Evolutionary conservation across 2,329 filamentous ascomycete species (phyloP), one percentile per base, ranked within the genome.

Genomic region (Aspergillus fijiensis): DNA sequence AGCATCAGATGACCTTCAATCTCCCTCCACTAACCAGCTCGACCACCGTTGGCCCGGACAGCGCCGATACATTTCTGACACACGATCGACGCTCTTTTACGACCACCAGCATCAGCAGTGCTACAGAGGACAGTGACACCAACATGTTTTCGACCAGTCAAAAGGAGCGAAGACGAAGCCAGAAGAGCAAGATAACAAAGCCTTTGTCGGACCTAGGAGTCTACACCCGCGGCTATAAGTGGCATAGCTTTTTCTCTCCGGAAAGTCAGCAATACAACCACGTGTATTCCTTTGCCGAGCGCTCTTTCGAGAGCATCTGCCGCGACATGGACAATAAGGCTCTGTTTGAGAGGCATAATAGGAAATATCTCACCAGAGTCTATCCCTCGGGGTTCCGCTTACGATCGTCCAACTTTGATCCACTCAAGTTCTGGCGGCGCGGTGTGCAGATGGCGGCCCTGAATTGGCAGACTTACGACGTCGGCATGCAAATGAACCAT

Each of bases 391-490:
- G 86, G 42, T 88, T 87, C 67, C 89, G 95, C 29, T 82, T 98
- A 59, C 87, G 86, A 35, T 98, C 95, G 0, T 91, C 89, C 68
- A 99, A 99, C 77, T 98, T 97, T 71, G 92, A 97, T 70, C 95
- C 95, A 1, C 85, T 96, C 64, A 88, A 89, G 63, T 96, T 95
- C 73, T 99, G 95, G 95, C 88, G 94, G 55, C 88, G 92, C 49
- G 95, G 95, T 33, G 95, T 97, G 19, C 95, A 99, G 77, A 98
- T 99, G 94, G 92, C 90, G 14, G 95, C 95, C 0, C 82, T 98
- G 63, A 99, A 99, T 77, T 98, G 95, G 94, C 95, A 99, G 77
- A 98, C 93, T 0, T 97, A 96, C 71, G 95, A 98, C 72, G 83
- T 96, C 19, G 92, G 93, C 50, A 95, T 97, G 85, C 94, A 98